These are phyloP conservation scores for Penicillium palitans DNA, from an alignment of 2,329 filamentous ascomycete species.

Conservation along the genomic window DNA sequence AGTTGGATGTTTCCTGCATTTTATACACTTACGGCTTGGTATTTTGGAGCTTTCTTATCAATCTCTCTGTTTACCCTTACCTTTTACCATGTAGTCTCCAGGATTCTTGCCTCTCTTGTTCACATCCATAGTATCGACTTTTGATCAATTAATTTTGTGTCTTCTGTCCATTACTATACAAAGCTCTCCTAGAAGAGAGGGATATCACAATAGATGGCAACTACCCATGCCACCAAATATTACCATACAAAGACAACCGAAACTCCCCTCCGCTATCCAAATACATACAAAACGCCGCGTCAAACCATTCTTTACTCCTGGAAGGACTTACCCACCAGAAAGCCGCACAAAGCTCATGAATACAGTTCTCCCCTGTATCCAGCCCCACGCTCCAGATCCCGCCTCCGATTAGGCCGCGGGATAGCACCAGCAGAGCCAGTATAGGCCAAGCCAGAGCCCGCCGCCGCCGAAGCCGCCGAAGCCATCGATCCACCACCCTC, in stretches of 20 bases:
- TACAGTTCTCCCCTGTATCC: constrained; percentile 41
- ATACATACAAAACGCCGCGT: constrained; percentile 6
- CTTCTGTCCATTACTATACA: constrained; percentile 20
- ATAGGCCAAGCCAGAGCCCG: constrained; percentile 6
- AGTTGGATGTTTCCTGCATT: neutral
- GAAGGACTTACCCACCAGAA: neutral
- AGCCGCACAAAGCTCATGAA: constrained; percentile 21
- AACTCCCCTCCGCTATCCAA: constrained; percentile 3
- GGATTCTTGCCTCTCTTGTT: neutral
- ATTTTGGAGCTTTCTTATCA: neutral
- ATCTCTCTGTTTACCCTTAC: neutral
- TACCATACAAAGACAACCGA: constrained; percentile 1
- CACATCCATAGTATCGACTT: neutral
- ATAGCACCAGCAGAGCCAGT: constrained; percentile 26
- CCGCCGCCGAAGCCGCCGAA: constrained; percentile 14
- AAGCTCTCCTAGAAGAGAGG: constrained; percentile 12
- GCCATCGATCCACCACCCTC: constrained; percentile 31
- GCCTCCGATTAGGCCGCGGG: constrained; percentile 30
- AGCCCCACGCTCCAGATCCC: constrained; percentile 37
- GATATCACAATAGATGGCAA: constrained; percentile 22
- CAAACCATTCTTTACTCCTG: neutral
- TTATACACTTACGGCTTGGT: neutral
- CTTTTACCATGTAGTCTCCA: too few relatives aligned
- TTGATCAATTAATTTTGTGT: constrained; percentile 1
- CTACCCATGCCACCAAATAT: constrained; percentile 3